phyloP scores from a whole-genome alignment of 1,284 basidiomycete species.

The Macrocystidia cucumis region DNA sequence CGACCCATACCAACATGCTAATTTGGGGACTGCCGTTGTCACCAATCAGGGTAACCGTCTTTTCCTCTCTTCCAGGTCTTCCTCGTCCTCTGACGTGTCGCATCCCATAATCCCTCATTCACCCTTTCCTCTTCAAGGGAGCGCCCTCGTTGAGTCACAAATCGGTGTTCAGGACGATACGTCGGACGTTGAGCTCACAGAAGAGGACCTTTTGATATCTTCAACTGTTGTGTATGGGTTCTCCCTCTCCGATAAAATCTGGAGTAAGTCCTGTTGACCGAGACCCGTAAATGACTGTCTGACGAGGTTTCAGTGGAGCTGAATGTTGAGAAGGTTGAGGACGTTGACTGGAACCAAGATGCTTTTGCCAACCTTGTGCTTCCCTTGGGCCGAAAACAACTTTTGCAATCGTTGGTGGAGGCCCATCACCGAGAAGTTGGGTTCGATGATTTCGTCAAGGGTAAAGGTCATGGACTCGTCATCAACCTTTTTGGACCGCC shows the following conservation, averaged over 20 bases:
- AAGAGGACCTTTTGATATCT: conserved; percentile 47
- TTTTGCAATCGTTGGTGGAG: conserved; percentile 3
- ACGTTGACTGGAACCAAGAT: conserved; percentile 5
- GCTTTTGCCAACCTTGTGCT: conserved; percentile 3
- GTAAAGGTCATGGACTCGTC: conserved; percentile 18
- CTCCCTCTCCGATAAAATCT: conserved; percentile 48
- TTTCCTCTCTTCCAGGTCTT: too few species aligned
- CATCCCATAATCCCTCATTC: too few species aligned
- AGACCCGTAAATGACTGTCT: neutral
- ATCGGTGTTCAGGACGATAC: too few species aligned
- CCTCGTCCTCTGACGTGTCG: too few species aligned
- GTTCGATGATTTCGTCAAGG: conserved; percentile 4
- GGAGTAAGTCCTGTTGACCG: conserved; percentile 32
- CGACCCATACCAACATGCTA: conserved; percentile 1
- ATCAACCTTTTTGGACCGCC: conserved; percentile 56
- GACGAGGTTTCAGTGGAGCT: conserved; percentile 1
- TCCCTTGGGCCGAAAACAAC: neutral
- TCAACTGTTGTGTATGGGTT: conserved; percentile 52
- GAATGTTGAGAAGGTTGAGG: conserved; percentile 4
- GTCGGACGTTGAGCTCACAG: conserved; percentile 28
- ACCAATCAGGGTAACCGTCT: too few species aligned
- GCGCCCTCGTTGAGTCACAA: neutral
- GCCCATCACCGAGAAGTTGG: neutral
- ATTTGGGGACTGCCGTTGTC: neutral
- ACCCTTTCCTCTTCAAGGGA: too few species aligned